Evolutionary conservation across 2,329 filamentous ascomycete species (phyloP), one percentile per base, ranked within the genome.

Genomic region (Byssoonygena ceratinophila): DNA sequence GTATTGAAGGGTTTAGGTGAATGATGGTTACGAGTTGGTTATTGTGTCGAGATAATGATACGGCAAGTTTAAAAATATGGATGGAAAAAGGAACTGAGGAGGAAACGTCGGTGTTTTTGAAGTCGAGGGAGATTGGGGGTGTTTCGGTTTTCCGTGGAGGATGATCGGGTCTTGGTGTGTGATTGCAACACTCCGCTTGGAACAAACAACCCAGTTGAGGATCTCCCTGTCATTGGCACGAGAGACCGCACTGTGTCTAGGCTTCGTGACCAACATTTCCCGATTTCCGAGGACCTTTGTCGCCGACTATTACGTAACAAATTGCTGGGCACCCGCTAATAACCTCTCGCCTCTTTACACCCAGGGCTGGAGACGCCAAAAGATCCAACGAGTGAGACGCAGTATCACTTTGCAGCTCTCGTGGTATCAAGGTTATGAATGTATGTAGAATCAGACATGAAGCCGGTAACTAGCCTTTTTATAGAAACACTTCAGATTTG

Each of bases 281-380:
- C 34, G 36, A 40, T 14, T 50, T 20, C 32, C 45, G 45, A 18
- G 29, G 36, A 23, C 29, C 44, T 47, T 37, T 36, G 23, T 48
- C 32, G 31, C 32, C 32, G 46, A 48, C 27, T 9, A 29, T 48
- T 48, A 48, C 46, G 46, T 48, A 48, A 48, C 20, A 18, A 34
- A 39, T 48, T 48, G 32, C 40, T 44, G 11, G 23, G 29, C 2
- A 36, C 12, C 46, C 32, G 46, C 23, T 23, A 31, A 29, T 29
- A 16, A 31, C 14, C 40, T 29, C 22, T 18, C 31, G 3, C 31
- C n/a, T n/a, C n/a, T n/a, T n/a, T n/a, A n/a, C n/a, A n/a, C n/a
- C n/a, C n/a, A n/a, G n/a, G n/a, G n/a, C n/a, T n/a, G n/a, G n/a
- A n/a, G n/a, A n/a, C n/a, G n/a, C n/a, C n/a, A n/a, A n/a, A n/a